Base-by-base conservation (phyloP, 208 protist genomes). In the Acanthamoeba triangularis region DNA sequence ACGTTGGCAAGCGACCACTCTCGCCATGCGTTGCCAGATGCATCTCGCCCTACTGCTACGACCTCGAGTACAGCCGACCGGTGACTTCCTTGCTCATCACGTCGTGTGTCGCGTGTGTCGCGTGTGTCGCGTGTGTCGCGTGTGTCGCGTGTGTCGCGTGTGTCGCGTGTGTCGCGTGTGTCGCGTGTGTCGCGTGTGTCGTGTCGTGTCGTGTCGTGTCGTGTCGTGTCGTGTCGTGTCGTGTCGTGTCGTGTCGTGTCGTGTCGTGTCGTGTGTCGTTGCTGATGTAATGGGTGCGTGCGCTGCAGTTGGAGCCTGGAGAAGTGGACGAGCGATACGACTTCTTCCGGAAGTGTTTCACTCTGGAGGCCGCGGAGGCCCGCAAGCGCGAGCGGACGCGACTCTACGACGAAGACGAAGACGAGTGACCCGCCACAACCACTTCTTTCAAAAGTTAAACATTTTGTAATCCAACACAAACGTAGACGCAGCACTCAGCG, bases 301-400 rank as follows among this genome's bases (percentile, higher is more conserved):
- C 4, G 11, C 72, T 47, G 3, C 80, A 88, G 80, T 35, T 88
- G 47, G 80, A 88, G 52, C 28, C 25, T 1, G 80, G 80, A 6
- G 80, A 88, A 44, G 47, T 88, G 47, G 80, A 88, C 18, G 80
- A 88, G 49, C 80, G 80, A 88, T 88, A 88, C 49, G 47, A 88
- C 80, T 88, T 88, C 80, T 88, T 88, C 80, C 41, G 80, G 8
- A 33, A 88, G 47, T 88, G 80, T 35, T 33, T 37, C 41, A 65
- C 28, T 2, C 44, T 65, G n/a, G 80, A 88, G 49, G 30, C 30
- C 5, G 49, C 20, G 23, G 80, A 88, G 80, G 30, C 49, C 20
- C 44, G 80, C 80, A 88, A 80, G 41, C 37, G 28, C 2, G 52
- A 41, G 14, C 41, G 30, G 3, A 10, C 49, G 49, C 41, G 49